Evolutionary conservation across 148 eudicot species (phyloP).

Genomic region (Chenopodium album): DNA sequence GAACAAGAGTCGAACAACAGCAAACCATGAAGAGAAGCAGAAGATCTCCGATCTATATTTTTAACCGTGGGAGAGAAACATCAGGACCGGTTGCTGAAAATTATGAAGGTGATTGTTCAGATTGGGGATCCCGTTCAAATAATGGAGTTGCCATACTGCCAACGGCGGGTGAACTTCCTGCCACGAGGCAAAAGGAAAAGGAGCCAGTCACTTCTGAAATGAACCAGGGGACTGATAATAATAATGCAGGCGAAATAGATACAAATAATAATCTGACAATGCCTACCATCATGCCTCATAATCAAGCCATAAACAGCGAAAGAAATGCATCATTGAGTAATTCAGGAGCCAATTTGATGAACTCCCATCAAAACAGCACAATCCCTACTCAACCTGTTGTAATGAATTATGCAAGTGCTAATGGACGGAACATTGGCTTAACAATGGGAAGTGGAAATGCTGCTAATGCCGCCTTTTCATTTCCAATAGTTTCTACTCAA

Average conservation of each 20-base stretch:
- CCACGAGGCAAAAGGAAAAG: slow-evolving; percentile 26
- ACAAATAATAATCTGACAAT: slow-evolving; percentile 15
- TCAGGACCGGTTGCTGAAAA: slow-evolving; percentile 1
- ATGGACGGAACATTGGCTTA: too few species aligned
- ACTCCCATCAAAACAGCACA: slow-evolving; percentile 6
- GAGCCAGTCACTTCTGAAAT: slow-evolving; percentile 15
- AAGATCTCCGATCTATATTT: slow-evolving; percentile 22
- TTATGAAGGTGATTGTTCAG: slow-evolving; percentile 15
- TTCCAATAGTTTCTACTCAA: slow-evolving; percentile 27
- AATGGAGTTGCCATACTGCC: background rate
- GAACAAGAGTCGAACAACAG: slow-evolving; percentile 12
- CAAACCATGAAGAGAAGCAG: slow-evolving; percentile 8
- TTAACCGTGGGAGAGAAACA: slow-evolving; percentile 7
- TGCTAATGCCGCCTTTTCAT: slow-evolving; percentile 27
- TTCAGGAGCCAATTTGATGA: slow-evolving; percentile 2
- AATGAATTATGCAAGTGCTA: too few species aligned
- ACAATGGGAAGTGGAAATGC: slow-evolving; percentile 3
- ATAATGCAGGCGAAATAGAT: background rate
- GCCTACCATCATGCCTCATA: slow-evolving; percentile 25
- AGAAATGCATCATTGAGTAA: background rate
- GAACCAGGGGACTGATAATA: slow-evolving; percentile 26
- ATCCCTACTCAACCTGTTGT: too few species aligned
- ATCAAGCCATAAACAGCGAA: slow-evolving; percentile 19
- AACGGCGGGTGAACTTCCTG: too few species aligned
- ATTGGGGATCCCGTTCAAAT: slow-evolving; percentile 17